Base-by-base conservation (phyloP, 305 asterid genomes). In the Salvia sclarea region DNA sequence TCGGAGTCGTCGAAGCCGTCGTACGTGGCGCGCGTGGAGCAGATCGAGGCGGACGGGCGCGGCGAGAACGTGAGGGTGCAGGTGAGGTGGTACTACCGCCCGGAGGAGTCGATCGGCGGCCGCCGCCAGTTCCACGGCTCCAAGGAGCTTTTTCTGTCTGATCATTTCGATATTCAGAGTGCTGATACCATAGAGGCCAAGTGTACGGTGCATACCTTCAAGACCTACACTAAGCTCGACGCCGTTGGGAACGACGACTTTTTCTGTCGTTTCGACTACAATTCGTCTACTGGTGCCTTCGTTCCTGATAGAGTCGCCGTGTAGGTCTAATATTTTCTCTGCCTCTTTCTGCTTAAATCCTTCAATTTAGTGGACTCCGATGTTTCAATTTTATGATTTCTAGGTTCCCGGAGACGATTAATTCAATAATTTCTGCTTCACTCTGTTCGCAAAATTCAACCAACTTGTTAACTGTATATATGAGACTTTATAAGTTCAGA, bases 21-120 rank as follows among this genome's bases (percentile, higher is more conserved):
- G 22, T 91, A 91, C 76, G 96, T 89, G 64, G 91, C 97, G n/a
- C 77, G 88, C 8, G 82, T 91, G 79, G 97, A 91, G 88, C 86
- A 60, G 82, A 87, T 89, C 76, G 95, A 89, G 71, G 78, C 97
- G 31, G 97, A 91, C 64, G 79, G 80, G 68, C 83, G 93, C 10
- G 95, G 96, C 4, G 75, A 73, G 44, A 86, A 83, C 82, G 89
- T 80, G 56, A 89, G 75, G 87, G 68, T 89, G 56, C 83, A 83
- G 25, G 91, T 87, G 41, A 71, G 95, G 61, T 89, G 97, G 96
- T 91, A 91, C 54, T 91, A 91, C 80, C 90, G 97, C 47, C 96
- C 97, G 75, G 97, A 91, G 64, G 96, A 91, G 70, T 87, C 96
- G 71, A 77, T 89, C 79, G 96, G 94, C 0, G 98, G 96, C 3